Percentiles rank a stretch among this genome's conserved stretches.
These are phyloP conservation scores for Ceratocystis albifundus DNA, from an alignment of 2,329 filamentous ascomycete species.

Conservation along the genomic window DNA sequence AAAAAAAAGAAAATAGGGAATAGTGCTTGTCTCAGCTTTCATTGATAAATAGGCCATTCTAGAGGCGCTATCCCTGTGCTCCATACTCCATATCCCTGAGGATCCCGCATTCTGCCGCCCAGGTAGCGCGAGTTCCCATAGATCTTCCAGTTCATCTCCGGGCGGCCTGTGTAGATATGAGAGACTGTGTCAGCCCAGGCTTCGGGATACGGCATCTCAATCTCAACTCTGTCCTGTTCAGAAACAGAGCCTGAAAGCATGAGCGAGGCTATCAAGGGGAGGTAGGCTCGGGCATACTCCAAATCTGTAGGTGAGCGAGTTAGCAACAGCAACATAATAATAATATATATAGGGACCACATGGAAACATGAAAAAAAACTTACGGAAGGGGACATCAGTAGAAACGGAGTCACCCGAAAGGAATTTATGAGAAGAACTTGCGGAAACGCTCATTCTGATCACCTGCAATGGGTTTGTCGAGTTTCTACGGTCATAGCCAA, in stretches of 20 bases:
- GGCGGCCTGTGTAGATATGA: conserved; percentile 44
- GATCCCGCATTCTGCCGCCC: conserved; percentile 35
- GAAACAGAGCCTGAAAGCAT: conserved; percentile 43
- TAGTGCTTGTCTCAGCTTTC: too few species aligned
- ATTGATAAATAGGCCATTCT: too few species aligned
- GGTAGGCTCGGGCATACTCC: conserved; percentile 37
- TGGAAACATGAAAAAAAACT: conserved; percentile 27
- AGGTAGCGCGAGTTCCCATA: conserved; percentile 45
- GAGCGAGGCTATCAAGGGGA: conserved; percentile 45
- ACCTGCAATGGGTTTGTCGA: conserved; percentile 15
- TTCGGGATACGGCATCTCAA: conserved; percentile 46
- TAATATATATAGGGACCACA: background rate
- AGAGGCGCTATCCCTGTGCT: too few species aligned
- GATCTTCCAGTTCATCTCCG: conserved; percentile 37
- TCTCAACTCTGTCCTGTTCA: conserved; percentile 43
- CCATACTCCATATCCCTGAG: too few species aligned
- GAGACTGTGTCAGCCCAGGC: conserved; percentile 45
- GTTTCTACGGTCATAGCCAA: conserved; percentile 21
- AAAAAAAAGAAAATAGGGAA: too few species aligned
- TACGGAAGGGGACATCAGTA: conserved; percentile 38
- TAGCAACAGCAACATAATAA: conserved; percentile 10
- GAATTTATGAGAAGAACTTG: background rate
- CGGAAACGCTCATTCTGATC: background rate
- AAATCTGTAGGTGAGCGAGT: conserved; percentile 32
- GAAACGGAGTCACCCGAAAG: background rate